Evolutionary conservation across 352 stramenopile genomes (phyloP), one percentile per base, ranked within the genome.

Genomic region (Thalassiosira pacifica): DNA sequence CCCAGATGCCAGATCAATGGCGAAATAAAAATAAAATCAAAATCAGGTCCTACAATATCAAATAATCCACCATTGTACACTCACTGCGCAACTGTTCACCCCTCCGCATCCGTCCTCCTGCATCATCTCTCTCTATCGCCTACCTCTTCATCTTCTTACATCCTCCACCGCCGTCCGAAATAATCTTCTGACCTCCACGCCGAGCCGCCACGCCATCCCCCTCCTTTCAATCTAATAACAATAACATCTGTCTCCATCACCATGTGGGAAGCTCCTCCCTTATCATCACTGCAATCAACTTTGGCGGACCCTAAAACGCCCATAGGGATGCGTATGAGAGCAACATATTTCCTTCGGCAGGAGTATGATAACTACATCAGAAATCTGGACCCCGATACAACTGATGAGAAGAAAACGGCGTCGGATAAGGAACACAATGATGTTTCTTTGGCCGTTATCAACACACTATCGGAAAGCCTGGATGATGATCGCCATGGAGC

Each of bases 261-360:
- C 52, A 83, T 85, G 76, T 89, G 64, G 60, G 80, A 87, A 83
- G 77, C 82, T 26, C 91, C 91, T 29, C 80, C 90, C 4, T 71
- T 95, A 40, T 22, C 81, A 34, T 84, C 84, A 3, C 70, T 95
- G 22, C 29, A 89, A 63, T 48, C 65, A 45, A 88, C 87, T 27
- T 55, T 95, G 29, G 60, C 83, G 52, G 79, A 94, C 75, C 85
- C 90, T 26, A 45, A 26, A 9, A 90, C 79, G 66, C 92, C 91
- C 11, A 91, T 96, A 71, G 91, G 90, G 19, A 95, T 92, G 85
- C 83, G 92, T 32, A 96, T 96, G 92, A 80, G 92, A 76, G 90
- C 91, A 24, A 89, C 91, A 13, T 96, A 96, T 68, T 94, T 90
- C 60, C 82, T 94, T 32, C 87, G 90, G 27, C 90, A 94, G 69